These are phyloP conservation scores for Brassica incana DNA, from an alignment of 345 rosid species.

Conservation along the genomic window DNA sequence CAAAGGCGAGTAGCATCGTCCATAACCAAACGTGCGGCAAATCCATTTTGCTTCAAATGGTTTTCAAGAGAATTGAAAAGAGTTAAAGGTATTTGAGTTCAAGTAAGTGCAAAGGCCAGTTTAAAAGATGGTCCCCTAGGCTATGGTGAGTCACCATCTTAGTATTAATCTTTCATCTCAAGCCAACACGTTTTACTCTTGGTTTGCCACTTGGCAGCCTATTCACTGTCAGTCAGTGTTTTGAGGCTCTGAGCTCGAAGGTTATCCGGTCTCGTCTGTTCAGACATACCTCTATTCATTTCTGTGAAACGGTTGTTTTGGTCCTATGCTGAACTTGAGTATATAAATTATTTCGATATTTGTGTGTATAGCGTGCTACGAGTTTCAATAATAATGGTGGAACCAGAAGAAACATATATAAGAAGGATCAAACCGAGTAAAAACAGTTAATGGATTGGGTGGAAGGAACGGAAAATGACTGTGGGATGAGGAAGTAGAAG, in stretches of 20 bases:
- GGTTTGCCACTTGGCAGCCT: background rate
- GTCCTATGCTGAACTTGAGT: background rate
- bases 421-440: background rate
- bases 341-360: background rate
- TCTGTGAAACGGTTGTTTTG: background rate
- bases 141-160: background rate
- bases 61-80: background rate
- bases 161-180: background rate
- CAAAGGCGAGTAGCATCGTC: background rate
- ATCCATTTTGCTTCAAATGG: background rate
- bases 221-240: background rate
- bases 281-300: background rate
- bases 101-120: background rate
- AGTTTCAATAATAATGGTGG: background rate
- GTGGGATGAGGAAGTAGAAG: background rate
- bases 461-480: background rate
- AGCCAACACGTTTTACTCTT: background rate
- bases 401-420: background rate
- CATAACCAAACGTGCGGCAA: background rate
- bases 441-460: background rate
- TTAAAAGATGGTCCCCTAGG: background rate
- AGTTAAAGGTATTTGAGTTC: background rate
- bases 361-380: background rate
- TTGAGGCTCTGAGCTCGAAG: background rate
- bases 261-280: background rate